These are phyloP conservation scores for Fusarium sp. DNA, from an alignment of 2,329 filamentous ascomycete genomes.

Conservation along the genomic window DNA sequence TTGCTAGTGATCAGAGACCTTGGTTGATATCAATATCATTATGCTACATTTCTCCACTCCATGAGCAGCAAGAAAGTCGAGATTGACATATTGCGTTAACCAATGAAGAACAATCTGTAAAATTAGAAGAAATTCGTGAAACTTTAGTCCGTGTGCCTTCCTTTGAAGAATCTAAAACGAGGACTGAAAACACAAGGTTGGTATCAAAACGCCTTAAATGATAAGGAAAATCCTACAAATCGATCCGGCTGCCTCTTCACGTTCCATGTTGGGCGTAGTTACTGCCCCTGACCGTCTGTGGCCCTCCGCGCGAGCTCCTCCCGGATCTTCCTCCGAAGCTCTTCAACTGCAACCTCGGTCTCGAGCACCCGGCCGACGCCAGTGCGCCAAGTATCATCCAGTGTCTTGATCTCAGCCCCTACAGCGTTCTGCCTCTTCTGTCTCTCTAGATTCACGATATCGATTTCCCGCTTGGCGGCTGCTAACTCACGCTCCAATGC, in stretches of 20 bases:
- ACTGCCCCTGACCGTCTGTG: conserved; percentile 12
- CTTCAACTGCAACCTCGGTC: conserved; percentile 86
- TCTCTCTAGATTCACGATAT: conserved; percentile 77
- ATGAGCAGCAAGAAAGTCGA: conserved; percentile 1
- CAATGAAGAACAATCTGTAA: neutral
- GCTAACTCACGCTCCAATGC: conserved; percentile 80
- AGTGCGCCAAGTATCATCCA: conserved; percentile 83
- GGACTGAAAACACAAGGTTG: neutral
- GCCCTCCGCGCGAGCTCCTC: conserved; percentile 64
- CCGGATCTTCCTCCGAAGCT: conserved; percentile 73
- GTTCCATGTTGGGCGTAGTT: neutral
- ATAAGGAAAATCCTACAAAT: neutral
- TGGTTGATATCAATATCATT: conserved; percentile 42
- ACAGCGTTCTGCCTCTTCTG: conserved; percentile 77
- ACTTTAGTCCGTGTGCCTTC: neutral
- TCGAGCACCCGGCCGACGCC: conserved; percentile 85
- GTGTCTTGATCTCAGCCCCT: conserved; percentile 75
- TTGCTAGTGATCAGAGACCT: conserved; percentile 54
- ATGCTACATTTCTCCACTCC: conserved; percentile 14
- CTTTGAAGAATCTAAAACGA: neutral
- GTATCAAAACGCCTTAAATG: conserved; percentile 30
- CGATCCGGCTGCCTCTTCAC: neutral
- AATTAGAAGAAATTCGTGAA: neutral
- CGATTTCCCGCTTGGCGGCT: conserved; percentile 73
- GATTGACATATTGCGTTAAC: neutral